These are phyloP conservation scores for Sextonia rubra DNA, from an alignment of 164 flowering plant species.

Conservation along the genomic window DNA sequence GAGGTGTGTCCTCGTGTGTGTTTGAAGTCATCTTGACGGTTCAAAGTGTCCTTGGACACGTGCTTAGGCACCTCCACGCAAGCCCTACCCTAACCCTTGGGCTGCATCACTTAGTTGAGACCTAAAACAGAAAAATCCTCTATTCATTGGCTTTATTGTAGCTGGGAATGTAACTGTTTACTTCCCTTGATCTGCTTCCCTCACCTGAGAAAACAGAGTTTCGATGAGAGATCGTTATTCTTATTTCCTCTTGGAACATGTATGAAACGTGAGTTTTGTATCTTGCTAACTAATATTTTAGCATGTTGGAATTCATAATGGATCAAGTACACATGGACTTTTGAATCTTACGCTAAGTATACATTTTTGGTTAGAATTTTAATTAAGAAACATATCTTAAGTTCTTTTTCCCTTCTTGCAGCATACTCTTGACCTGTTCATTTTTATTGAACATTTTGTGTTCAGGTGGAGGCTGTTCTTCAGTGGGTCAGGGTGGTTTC, in stretches of 20 bases:
- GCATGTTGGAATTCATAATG: neutral
- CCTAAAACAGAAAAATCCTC: too few species aligned
- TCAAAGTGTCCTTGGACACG: too few species aligned
- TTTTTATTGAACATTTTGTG: constrained; percentile 1
- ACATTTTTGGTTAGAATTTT: neutral
- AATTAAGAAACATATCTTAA: neutral
- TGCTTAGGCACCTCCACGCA: too few species aligned
- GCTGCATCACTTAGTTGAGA: too few species aligned
- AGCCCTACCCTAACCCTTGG: too few species aligned
- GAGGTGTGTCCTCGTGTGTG: too few species aligned
- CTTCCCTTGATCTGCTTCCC: too few species aligned
- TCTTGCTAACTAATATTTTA: neutral
- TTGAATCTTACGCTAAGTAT: neutral
- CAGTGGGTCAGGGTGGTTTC: constrained; percentile 92
- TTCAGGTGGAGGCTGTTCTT: constrained; percentile 96
- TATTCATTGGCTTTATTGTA: too few species aligned
- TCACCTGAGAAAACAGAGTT: too few species aligned
- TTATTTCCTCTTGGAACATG: neutral
- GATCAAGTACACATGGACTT: neutral
- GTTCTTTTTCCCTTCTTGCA: neutral
- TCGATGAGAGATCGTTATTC: neutral
- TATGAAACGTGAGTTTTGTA: neutral
- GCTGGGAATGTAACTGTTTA: too few species aligned
- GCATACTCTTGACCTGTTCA: neutral
- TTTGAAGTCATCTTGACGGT: too few species aligned